These are phyloP conservation scores for Phalaenopsis equestris DNA, from an alignment of 106 monocot genomes.

Conservation along the genomic window DNA sequence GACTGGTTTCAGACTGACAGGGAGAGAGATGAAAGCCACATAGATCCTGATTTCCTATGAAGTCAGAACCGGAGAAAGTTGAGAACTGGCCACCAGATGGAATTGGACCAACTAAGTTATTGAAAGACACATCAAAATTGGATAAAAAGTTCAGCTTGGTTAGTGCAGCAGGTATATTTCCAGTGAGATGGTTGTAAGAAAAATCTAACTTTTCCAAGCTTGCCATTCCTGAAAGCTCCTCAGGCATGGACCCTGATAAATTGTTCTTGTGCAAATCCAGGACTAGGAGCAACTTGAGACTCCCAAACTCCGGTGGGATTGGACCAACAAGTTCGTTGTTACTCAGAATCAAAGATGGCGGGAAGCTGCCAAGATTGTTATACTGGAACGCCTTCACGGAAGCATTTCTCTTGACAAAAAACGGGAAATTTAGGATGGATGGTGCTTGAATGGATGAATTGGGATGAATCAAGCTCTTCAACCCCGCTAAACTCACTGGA, in stretches of 20 bases:
- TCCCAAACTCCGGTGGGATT: constrained; percentile 23
- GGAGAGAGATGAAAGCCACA: constrained; percentile 19
- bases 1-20: constrained; percentile 10
- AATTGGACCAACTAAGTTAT: constrained; percentile 34
- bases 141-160: constrained; percentile 32
- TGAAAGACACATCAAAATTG: constrained; percentile 32
- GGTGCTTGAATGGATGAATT: background rate
- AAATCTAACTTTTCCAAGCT: constrained; percentile 41
- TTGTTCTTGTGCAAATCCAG: constrained; percentile 35
- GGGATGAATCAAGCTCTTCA: constrained; percentile 18
- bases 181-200: constrained; percentile 42
- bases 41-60: constrained; percentile 22
- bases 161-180: constrained; percentile 29
- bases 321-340: constrained; percentile 26
- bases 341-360: constrained; percentile 28
- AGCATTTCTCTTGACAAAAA: constrained; percentile 22
- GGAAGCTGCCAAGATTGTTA: constrained; percentile 30
- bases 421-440: constrained; percentile 15
- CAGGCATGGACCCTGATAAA: constrained; percentile 38
- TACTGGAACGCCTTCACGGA: constrained; percentile 19
- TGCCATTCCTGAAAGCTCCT: constrained; percentile 29
- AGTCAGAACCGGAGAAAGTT: constrained; percentile 27
- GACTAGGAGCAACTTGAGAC: constrained; percentile 25
- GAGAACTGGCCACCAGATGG: constrained; percentile 38
- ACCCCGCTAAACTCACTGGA: constrained; percentile 23